Conservation (phyloP, 2,329 filamentous ascomycete species). For the Colletotrichum tofieldiae region DNA sequence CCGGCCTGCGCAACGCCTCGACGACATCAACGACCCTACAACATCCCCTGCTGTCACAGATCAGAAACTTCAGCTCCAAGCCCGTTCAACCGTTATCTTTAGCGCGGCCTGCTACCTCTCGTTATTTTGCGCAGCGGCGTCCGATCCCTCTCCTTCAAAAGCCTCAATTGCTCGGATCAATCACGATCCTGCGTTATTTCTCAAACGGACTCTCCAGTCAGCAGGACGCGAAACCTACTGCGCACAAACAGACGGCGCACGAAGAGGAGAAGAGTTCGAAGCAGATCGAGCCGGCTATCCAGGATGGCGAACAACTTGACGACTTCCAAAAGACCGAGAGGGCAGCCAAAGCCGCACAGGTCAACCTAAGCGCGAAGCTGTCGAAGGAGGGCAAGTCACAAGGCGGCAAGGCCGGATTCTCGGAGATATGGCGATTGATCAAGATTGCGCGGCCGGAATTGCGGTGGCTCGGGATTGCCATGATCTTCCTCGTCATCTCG, state of each 20-base stretch:
- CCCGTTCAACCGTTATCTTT: background rate
- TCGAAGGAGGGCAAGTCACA: conserved; percentile 82
- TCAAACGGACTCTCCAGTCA: conserved; percentile 48
- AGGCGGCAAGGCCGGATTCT: conserved; percentile 71
- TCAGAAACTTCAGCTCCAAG: conserved; percentile 23
- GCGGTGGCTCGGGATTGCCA: conserved; percentile 83
- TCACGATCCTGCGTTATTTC: conserved; percentile 48
- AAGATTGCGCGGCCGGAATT: conserved; percentile 91
- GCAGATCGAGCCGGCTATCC: conserved; percentile 53
- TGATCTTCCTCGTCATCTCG: conserved; percentile 88
- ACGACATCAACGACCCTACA: conserved; percentile 23
- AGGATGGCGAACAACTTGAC: conserved; percentile 53
- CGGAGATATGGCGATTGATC: conserved; percentile 88
- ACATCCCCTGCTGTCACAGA: conserved; percentile 31
- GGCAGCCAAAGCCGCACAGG: conserved; percentile 87
- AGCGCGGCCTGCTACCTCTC: background rate
- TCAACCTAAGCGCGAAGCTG: conserved; percentile 90
- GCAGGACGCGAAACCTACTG: conserved; percentile 42
- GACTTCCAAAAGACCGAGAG: conserved; percentile 81
- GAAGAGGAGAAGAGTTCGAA: conserved; percentile 44
- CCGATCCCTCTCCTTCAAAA: conserved; percentile 5
- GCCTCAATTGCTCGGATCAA: conserved; percentile 10
- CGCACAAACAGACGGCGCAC: background rate
- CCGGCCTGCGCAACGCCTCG: conserved; percentile 40
- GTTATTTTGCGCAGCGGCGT: background rate